Evolutionary conservation across 345 rosid species (phyloP).

Genomic region (Heritiera fomes): DNA sequence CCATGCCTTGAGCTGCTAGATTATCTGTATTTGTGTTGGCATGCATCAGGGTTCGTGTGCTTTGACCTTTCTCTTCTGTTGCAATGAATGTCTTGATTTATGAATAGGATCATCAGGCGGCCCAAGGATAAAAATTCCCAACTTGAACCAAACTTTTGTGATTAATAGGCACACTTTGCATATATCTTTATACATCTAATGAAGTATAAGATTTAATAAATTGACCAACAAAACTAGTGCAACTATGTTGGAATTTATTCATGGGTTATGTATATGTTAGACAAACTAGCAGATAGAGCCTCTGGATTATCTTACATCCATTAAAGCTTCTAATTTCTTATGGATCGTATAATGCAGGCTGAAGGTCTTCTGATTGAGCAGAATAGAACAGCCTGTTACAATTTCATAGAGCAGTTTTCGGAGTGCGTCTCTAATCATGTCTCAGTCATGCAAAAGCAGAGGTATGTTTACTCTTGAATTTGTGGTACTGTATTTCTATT

Average conservation of each 20-base stretch:
- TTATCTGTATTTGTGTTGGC: background rate
- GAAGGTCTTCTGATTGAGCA: slow-evolving; percentile 74
- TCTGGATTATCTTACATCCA: background rate
- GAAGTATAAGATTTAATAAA: background rate
- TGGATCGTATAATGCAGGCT: slow-evolving; percentile 44
- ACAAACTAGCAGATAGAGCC: background rate
- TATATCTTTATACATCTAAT: background rate
- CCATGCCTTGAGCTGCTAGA: background rate
- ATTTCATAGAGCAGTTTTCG: slow-evolving; percentile 53
- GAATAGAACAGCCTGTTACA: slow-evolving; percentile 37
- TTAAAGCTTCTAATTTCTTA: background rate
- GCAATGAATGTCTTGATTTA: background rate
- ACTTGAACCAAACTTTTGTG: background rate
- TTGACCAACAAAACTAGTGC: background rate
- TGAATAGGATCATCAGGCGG: background rate
- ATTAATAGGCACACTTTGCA: background rate
- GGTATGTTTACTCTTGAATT: slow-evolving; percentile 35
- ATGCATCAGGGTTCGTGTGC: slow-evolving; percentile 1
- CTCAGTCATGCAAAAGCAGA: slow-evolving; percentile 58
- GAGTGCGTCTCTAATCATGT: slow-evolving; percentile 48
- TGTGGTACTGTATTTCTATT: background rate
- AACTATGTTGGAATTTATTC: background rate
- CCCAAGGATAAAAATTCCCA: background rate
- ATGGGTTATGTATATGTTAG: background rate
- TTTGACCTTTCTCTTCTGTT: background rate